Evolutionary conservation across 1,284 basidiomycete genomes (phyloP).

Genomic region (Trichosporon faecale): DNA sequence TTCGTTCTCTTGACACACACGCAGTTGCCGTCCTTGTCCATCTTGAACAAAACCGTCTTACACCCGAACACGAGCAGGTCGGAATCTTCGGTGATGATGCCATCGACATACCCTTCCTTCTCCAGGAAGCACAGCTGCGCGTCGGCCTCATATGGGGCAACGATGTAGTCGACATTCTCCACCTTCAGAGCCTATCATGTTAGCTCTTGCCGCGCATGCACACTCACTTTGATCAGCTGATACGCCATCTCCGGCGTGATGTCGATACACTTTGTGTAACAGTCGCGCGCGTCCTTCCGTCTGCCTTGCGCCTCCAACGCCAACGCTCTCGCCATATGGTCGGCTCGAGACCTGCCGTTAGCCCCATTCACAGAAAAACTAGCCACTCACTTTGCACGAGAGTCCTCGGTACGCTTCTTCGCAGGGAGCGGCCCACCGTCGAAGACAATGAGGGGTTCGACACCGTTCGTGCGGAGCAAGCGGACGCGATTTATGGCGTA

Average conservation of each 20-base stretch:
- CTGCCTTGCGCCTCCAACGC: slow-evolving; percentile 72
- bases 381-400: slow-evolving; percentile 61
- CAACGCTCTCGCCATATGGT: slow-evolving; percentile 62
- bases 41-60: slow-evolving; percentile 70
- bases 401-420: slow-evolving; percentile 84
- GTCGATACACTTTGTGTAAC: slow-evolving; percentile 86
- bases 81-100: slow-evolving; percentile 95
- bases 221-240: slow-evolving; percentile 85
- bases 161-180: slow-evolving; percentile 77
- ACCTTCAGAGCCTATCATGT: slow-evolving; percentile 68
- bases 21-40: slow-evolving; percentile 74
- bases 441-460: slow-evolving; percentile 90
- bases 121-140: slow-evolving; percentile 95
- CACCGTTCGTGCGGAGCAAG: slow-evolving; percentile 76
- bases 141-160: slow-evolving; percentile 98
- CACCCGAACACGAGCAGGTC: slow-evolving; percentile 97
- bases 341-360: slow-evolving; percentile 51
- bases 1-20: slow-evolving; percentile 73
- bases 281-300: slow-evolving; percentile 75
- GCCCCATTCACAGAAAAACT: neutral
- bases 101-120: slow-evolving; percentile 75
- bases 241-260: slow-evolving; percentile 97
- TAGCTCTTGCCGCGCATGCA: neutral
- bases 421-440: slow-evolving; percentile 94
- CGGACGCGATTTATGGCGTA: slow-evolving; percentile 92